Evolutionary conservation across 805 yeast species (phyloP).

Genomic region (Kluyveromyces dobzhanskii): DNA sequence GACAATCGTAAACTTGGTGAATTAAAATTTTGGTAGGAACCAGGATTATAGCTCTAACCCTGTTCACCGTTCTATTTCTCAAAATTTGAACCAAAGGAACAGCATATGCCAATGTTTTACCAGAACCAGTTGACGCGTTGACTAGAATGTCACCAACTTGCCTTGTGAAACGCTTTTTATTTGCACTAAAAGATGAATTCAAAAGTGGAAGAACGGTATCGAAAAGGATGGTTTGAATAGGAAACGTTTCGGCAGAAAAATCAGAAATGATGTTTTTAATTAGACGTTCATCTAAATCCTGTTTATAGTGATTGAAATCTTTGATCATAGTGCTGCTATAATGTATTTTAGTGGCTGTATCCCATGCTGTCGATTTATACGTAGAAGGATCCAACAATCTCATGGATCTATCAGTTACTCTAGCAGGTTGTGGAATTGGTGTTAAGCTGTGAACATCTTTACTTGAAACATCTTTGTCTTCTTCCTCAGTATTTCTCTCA

Average conservation of each 20-base stretch:
- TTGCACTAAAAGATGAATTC: constrained; percentile 16
- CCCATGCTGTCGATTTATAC: constrained; percentile 30
- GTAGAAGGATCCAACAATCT: constrained; percentile 27
- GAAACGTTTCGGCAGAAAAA: constrained; percentile 24
- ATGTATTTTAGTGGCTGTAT: constrained; percentile 19
- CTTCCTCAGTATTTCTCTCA: constrained; percentile 11
- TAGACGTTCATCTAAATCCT: constrained; percentile 22
- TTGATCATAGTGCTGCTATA: constrained; percentile 23
- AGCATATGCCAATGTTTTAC: constrained; percentile 84
- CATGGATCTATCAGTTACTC: constrained; percentile 28
- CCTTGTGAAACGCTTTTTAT: constrained; percentile 38
- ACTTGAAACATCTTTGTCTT: constrained; percentile 14
- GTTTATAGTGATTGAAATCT: constrained; percentile 14
- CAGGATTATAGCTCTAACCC: constrained; percentile 64
- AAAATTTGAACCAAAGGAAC: constrained; percentile 75
- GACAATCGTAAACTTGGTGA: constrained; percentile 65
- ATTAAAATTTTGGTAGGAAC: constrained; percentile 89
- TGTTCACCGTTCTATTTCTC: constrained; percentile 55
- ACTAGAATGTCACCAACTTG: constrained; percentile 71
- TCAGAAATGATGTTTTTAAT: constrained; percentile 24
- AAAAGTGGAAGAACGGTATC: constrained; percentile 21
- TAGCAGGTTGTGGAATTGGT: constrained; percentile 79
- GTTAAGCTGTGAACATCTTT: constrained; percentile 39
- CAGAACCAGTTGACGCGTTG: constrained; percentile 93
- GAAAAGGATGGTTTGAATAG: constrained; percentile 26